phyloP scores from a whole-genome alignment of 495 filamentous ascomycete genomes.

The Hypoxylon crocopeplum region DNA sequence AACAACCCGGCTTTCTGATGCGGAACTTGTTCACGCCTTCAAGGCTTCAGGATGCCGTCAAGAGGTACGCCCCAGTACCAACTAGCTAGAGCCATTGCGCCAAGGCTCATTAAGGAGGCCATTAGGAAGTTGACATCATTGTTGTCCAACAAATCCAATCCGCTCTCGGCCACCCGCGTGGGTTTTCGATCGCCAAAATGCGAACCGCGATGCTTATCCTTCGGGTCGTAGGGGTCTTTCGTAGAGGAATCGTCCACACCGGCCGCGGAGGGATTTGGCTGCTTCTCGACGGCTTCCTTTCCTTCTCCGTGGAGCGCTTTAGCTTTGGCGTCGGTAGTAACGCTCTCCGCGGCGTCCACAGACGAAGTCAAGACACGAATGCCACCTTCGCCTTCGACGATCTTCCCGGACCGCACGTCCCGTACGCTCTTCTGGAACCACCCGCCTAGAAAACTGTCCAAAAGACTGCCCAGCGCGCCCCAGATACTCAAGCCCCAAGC shows the following conservation, averaged over 20 bases:
- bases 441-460: slow-evolving; percentile 88
- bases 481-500: slow-evolving; percentile 68
- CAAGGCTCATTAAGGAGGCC: slow-evolving; percentile 80
- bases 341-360: slow-evolving; percentile 21
- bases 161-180: slow-evolving; percentile 75
- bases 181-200: slow-evolving; percentile 64
- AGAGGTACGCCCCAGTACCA: slow-evolving; percentile 60
- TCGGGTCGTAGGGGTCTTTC: slow-evolving; percentile 48
- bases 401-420: slow-evolving; percentile 80
- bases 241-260: slow-evolving; percentile 31
- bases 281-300: slow-evolving; percentile 43
- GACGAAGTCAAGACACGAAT: slow-evolving; percentile 68
- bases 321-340: slow-evolving; percentile 48
- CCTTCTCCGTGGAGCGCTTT: slow-evolving; percentile 44
- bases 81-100: slow-evolving; percentile 70
- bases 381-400: slow-evolving; percentile 89
- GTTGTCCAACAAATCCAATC: slow-evolving; percentile 83
- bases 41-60: slow-evolving; percentile 43
- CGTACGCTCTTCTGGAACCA: slow-evolving; percentile 86
- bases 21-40: no score
- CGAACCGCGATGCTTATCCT: slow-evolving; percentile 50
- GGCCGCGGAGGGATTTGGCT: slow-evolving; percentile 24
- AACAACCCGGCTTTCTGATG: no score
- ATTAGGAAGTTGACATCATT: slow-evolving; percentile 93
- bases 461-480: slow-evolving; percentile 77